Conservation (phyloP, 2,329 filamentous ascomycete genomes). For the Zopfia rhizophila region DNA sequence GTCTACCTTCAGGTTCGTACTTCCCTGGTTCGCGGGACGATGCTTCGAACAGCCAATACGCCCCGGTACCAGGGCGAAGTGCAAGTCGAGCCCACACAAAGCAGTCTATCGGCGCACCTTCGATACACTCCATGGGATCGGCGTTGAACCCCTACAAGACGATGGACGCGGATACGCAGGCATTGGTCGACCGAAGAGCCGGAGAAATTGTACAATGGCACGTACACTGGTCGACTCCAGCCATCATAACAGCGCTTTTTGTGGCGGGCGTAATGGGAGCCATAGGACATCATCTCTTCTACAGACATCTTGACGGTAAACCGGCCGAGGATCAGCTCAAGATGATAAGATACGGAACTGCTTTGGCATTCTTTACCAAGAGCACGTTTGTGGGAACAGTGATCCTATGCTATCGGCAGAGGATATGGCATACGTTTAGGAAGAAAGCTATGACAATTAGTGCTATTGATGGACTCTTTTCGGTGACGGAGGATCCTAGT, state of each 20-base stretch:
- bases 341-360: slow-evolving; percentile 50
- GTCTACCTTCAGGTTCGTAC: slow-evolving; percentile 28
- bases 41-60: slow-evolving; percentile 26
- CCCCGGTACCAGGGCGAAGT: slow-evolving; percentile 26
- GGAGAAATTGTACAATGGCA: slow-evolving; percentile 49
- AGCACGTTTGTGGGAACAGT: slow-evolving; percentile 47
- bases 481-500: slow-evolving; percentile 47
- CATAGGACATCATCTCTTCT: slow-evolving; percentile 50
- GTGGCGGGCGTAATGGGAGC: slow-evolving; percentile 43
- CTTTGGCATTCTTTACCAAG: slow-evolving; percentile 51
- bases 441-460: slow-evolving; percentile 49
- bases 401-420: slow-evolving; percentile 49
- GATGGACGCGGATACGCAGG: slow-evolving; percentile 43
- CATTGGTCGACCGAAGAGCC: slow-evolving; percentile 42
- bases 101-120: slow-evolving; percentile 29
- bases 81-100: slow-evolving; percentile 25
- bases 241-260: slow-evolving; percentile 40
- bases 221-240: slow-evolving; percentile 48
- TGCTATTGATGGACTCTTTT: slow-evolving; percentile 51
- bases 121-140: slow-evolving; percentile 34
- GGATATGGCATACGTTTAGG: slow-evolving; percentile 52
- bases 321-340: slow-evolving; percentile 42
- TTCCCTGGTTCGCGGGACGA: slow-evolving; percentile 16
- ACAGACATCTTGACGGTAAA: slow-evolving; percentile 40
- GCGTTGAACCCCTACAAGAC: slow-evolving; percentile 36